Conservation (phyloP, 768 basidiomycete species). For the Chiua virens region DNA sequence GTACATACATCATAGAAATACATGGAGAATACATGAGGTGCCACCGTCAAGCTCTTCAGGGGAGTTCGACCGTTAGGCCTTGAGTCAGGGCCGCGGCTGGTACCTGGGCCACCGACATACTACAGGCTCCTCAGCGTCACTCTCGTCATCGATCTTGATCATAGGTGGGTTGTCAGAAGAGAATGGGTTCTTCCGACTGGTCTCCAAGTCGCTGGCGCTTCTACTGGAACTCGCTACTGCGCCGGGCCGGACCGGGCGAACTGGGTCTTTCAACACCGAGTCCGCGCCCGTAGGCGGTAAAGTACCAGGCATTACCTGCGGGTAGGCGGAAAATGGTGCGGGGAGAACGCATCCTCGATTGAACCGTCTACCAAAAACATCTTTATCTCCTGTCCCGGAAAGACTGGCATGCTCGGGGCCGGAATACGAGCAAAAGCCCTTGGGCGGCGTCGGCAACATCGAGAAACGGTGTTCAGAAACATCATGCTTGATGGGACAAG, state of each 20-base stretch:
- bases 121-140: not conserved
- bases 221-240: not conserved
- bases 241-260: not conserved
- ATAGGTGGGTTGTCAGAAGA: not conserved
- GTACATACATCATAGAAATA: not conserved
- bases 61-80: not conserved
- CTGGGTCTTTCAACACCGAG: not conserved
- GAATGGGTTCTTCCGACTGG: constrained; percentile 5
- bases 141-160: constrained; percentile 3
- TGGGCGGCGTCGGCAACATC: not conserved
- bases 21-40: not conserved
- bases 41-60: not conserved
- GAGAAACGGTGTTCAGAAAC: not conserved
- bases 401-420: not conserved
- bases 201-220: not conserved
- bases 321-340: constrained; percentile 26
- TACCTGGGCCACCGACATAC: too few species aligned
- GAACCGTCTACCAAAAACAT: not conserved
- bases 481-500: not conserved
- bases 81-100: too few species aligned
- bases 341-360: constrained; percentile 11
- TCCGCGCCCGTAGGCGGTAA: constrained; percentile 6
- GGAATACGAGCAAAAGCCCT: not conserved
- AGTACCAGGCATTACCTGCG: constrained; percentile 29
- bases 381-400: not conserved